These are phyloP conservation scores for Colletotrichum noveboracense DNA, from an alignment of 2,329 filamentous ascomycete species.

Conservation along the genomic window DNA sequence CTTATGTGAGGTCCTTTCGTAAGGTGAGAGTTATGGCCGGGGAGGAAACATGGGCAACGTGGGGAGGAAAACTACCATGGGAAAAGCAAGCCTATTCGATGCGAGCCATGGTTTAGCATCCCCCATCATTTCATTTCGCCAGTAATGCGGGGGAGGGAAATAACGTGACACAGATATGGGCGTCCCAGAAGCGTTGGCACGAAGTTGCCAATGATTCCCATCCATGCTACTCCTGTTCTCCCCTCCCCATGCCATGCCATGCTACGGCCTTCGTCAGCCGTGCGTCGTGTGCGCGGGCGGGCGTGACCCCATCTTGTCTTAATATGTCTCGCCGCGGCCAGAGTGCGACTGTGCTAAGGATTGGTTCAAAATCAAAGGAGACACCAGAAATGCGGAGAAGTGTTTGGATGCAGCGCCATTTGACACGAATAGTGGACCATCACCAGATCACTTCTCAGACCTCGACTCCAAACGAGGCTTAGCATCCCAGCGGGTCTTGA, in stretches of 20 bases:
- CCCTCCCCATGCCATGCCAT: not conserved
- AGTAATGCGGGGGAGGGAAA: slow-evolving; percentile 14
- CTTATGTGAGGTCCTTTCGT: not conserved
- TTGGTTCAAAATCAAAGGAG: not conserved
- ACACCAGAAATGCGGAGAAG: slow-evolving; percentile 5
- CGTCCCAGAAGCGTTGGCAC: not conserved
- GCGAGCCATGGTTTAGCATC: not conserved
- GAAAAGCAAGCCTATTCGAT: not conserved
- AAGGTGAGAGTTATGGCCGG: not conserved
- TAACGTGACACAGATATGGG: not conserved
- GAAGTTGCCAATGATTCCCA: not conserved
- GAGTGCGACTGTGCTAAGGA: not conserved
- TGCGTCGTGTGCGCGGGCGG: not conserved
- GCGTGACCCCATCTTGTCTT: not conserved
- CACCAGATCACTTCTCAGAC: slow-evolving; percentile 13
- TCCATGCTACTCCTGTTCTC: not conserved
- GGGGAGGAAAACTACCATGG: not conserved
- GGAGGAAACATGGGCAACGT: not conserved
- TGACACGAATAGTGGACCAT: slow-evolving; percentile 9
- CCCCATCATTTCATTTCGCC: slow-evolving; percentile 5
- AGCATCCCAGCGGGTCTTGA: not conserved
- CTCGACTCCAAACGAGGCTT: not conserved
- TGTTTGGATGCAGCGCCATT: not conserved
- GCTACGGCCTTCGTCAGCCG: not conserved
- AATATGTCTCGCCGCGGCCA: not conserved